Evolutionary conservation across 441 rosid species (phyloP), one percentile per base, ranked within the genome.

Genomic region (Gossypium schwendimanii): DNA sequence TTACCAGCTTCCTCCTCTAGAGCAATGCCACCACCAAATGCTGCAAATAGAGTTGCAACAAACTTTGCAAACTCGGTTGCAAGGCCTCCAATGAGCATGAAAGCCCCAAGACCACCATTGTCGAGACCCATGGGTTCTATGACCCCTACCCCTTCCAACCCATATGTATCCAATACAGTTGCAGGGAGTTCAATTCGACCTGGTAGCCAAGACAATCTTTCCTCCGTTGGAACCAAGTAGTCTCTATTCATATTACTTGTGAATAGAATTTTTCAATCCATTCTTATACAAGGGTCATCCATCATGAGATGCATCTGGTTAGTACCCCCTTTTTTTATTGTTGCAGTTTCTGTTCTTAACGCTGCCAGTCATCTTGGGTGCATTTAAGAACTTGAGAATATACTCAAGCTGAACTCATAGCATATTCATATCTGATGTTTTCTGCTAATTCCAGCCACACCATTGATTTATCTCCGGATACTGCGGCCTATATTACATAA

Each of bases 21-120:
- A 78, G 71, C 79, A 63, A 83, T 82, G 80, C 88, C 87, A 2
- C 81, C 89, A 9, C 24, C 83, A 20, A 73, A 87, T 70, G 88
- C 97, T 49, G 63, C 94, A 77, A 89, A 84, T 82, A 92, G 98
- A 83, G 78, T 82, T 58, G 88, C 97, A 55, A 76, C 82, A 79
- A 87, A 83, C 82, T 76, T 83, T 70, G 85, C 88, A 15, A 88
- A 86, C 72, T 73, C 87, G 69, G 81, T 82, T 82, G 85, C 88
- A 17, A 85, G 98, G 76, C 91, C 89, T 71, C 91, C 91, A 7
- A 81, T 89, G 84, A 78, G 81, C 75, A 81, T 88, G 88, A 71
- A 80, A 58, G 76, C 84, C 65, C 91, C 81, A 54, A 87, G 96
- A 72, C 94, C 96, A 33, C 89, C 94, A 44, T 73, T 95, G 78